Evolutionary conservation across 768 basidiomycete species (phyloP).

Genomic region (Mrakia blollopis): DNA sequence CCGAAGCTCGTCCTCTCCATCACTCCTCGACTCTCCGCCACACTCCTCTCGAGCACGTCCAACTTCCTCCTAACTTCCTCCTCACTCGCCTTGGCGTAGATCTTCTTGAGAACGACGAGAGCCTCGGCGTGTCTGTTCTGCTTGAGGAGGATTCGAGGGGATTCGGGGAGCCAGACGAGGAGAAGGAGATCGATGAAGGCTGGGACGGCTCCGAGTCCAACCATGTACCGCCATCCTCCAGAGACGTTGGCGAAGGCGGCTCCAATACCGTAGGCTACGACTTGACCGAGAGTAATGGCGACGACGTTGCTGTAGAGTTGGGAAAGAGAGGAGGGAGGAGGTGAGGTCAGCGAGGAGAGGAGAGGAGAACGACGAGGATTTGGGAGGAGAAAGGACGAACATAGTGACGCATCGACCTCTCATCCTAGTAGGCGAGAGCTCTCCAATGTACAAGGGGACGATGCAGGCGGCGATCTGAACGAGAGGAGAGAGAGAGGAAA

Average conservation of each 20-base stretch:
- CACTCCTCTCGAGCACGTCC: constrained; percentile 57
- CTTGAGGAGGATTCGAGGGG: constrained; percentile 64
- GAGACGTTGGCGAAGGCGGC: constrained; percentile 48
- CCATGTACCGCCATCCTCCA: constrained; percentile 61
- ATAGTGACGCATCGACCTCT: constrained; percentile 32
- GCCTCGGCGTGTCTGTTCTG: constrained; percentile 54
- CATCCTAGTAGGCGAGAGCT: constrained; percentile 64
- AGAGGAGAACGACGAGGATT: background rate
- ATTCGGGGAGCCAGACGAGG: constrained; percentile 67
- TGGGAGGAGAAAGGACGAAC: background rate
- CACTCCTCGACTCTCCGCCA: constrained; percentile 60
- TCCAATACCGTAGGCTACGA: constrained; percentile 39
- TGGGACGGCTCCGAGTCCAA: constrained; percentile 67
- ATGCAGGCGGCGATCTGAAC: constrained; percentile 39
- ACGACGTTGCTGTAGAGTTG: constrained; percentile 68
- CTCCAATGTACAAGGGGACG: constrained; percentile 77
- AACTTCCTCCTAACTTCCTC: constrained; percentile 66
- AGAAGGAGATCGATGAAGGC: constrained; percentile 60
- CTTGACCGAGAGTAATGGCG: constrained; percentile 63
- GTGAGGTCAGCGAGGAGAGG: background rate
- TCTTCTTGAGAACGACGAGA: constrained; percentile 55
- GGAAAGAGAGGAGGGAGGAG: constrained; percentile 32
- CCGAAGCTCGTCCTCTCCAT: constrained; percentile 56
- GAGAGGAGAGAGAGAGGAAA: background rate
- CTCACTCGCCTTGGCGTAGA: constrained; percentile 63